Percentiles rank a stretch among this genome's conserved stretches.
phyloP scores from a whole-genome alignment of 352 stramenopile genomes.

The Phytophthora citrophthora region DNA sequence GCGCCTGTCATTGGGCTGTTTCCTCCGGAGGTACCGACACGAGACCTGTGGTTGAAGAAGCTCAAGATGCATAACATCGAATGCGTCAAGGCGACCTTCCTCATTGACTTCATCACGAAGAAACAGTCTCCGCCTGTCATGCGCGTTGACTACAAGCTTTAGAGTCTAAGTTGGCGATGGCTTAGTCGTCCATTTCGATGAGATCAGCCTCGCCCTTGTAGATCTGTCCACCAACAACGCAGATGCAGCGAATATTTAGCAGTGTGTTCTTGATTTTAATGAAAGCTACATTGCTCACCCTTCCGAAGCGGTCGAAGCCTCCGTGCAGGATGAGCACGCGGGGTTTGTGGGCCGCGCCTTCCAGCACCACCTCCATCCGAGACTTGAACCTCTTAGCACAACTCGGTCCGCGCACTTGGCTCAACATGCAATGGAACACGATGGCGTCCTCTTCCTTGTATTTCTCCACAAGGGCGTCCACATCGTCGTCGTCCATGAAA shows the following conservation, averaged over 20 bases:
- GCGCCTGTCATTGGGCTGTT: conserved; percentile 68
- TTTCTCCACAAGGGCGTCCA: conserved; percentile 74
- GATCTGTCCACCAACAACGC: conserved; percentile 33
- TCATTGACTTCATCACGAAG: conserved; percentile 90
- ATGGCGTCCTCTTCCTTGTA: conserved; percentile 70
- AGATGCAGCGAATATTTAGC: conserved; percentile 29
- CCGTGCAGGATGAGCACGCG: conserved; percentile 73
- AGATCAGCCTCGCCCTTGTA: conserved; percentile 57
- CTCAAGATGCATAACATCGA: conserved; percentile 66
- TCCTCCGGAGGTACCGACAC: conserved; percentile 52
- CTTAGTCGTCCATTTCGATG: conserved; percentile 44
- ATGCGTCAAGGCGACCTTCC: conserved; percentile 79
- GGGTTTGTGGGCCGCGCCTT: conserved; percentile 52
- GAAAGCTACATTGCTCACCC: conserved; percentile 36
- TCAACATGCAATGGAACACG: conserved; percentile 92
- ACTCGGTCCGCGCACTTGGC: conserved; percentile 80
- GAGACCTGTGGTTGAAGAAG: conserved; percentile 80
- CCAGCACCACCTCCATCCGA: conserved; percentile 60
- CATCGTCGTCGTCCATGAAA: conserved; percentile 84
- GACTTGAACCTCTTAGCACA: conserved; percentile 79
- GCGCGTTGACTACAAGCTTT: conserved; percentile 61
- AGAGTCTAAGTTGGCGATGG: conserved; percentile 15
- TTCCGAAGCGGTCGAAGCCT: conserved; percentile 72
- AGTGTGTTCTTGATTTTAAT: conserved; percentile 3
- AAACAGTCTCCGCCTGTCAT: conserved; percentile 64